A percentile compares a stretch with the other conserved stretches of the same genome.
phyloP scores from a whole-genome alignment of 2,329 filamentous ascomycete genomes.

The Colletotrichum magnum region DNA sequence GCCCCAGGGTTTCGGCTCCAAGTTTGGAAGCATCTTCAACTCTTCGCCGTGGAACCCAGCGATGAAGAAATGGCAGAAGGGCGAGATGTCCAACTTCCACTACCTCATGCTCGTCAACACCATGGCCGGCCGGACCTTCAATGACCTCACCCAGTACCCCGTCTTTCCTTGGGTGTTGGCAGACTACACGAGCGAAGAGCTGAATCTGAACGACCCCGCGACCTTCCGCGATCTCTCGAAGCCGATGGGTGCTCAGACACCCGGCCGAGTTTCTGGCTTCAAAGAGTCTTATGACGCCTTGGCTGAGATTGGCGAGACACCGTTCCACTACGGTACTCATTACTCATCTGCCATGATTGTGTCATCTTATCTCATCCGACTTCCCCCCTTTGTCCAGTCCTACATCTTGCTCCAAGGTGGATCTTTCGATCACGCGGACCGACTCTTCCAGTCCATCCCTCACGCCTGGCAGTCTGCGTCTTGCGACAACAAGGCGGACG shows the following conservation, averaged over 20 bases:
- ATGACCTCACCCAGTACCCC: conserved; percentile 97
- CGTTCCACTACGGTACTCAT: conserved; percentile 98
- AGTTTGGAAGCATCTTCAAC: conserved; percentile 94
- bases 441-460: conserved; percentile 93
- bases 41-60: conserved; percentile 85
- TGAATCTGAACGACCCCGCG: conserved; percentile 87
- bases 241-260: conserved; percentile 94
- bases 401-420: conserved; percentile 96
- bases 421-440: conserved; percentile 94
- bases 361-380: conserved; percentile 92
- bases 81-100: conserved; percentile 98
- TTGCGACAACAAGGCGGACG: conserved; percentile 90
- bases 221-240: conserved; percentile 94
- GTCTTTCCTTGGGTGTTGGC: conserved; percentile 98
- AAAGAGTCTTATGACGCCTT: conserved; percentile 88
- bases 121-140: conserved; percentile 96
- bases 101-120: conserved; percentile 99
- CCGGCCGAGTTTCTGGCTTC: conserved; percentile 82
- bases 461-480: conserved; percentile 94
- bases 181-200: conserved; percentile 93
- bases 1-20: conserved; percentile 80
- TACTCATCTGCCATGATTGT: conserved; percentile 99
- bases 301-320: conserved; percentile 90
- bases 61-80: conserved; percentile 90
- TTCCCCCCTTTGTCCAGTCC: conserved; percentile 96